These are phyloP conservation scores for Coelastrella sp. DNA, from an alignment of 139 green algal species.

Conservation along the genomic window DNA sequence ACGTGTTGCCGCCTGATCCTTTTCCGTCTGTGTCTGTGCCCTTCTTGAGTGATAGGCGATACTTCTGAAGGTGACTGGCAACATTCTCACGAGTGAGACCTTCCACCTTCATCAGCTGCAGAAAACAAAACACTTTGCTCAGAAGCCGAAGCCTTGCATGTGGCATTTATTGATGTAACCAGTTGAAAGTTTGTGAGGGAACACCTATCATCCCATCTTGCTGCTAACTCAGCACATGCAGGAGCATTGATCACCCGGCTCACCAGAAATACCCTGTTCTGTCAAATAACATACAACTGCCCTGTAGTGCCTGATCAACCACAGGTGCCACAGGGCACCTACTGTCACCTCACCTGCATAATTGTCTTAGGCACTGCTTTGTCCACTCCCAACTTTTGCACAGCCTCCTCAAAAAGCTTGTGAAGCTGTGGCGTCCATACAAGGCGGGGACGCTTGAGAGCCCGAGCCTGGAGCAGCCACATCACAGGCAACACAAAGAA, in stretches of 20 bases:
- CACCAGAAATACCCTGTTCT: too few species aligned
- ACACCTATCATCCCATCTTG: too few species aligned
- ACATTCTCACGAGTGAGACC: constrained; percentile 96
- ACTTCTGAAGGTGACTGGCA: constrained; percentile 94
- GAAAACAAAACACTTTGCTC: neutral
- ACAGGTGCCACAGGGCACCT: too few species aligned
- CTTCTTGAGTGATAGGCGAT: constrained; percentile 71
- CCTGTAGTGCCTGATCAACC: too few species aligned
- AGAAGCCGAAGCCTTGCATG: neutral
- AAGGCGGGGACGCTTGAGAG: constrained; percentile 67
- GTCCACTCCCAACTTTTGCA: constrained; percentile 81
- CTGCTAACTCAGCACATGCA: too few species aligned
- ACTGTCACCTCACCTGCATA: constrained; percentile 81
- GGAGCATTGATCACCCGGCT: too few species aligned
- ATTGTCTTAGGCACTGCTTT: constrained; percentile 94
- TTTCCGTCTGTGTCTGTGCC: neutral
- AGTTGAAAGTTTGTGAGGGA: too few species aligned
- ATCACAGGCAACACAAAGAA: neutral
- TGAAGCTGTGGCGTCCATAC: constrained; percentile 96
- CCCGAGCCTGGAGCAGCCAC: neutral
- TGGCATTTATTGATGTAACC: neutral
- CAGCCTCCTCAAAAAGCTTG: constrained; percentile 85
- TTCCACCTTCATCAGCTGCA: constrained; percentile 87
- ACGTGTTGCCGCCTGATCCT: neutral
- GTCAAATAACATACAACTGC: too few species aligned